These are phyloP conservation scores for Colletotrichum filicis DNA, from an alignment of 2,329 filamentous ascomycete species.

Conservation along the genomic window DNA sequence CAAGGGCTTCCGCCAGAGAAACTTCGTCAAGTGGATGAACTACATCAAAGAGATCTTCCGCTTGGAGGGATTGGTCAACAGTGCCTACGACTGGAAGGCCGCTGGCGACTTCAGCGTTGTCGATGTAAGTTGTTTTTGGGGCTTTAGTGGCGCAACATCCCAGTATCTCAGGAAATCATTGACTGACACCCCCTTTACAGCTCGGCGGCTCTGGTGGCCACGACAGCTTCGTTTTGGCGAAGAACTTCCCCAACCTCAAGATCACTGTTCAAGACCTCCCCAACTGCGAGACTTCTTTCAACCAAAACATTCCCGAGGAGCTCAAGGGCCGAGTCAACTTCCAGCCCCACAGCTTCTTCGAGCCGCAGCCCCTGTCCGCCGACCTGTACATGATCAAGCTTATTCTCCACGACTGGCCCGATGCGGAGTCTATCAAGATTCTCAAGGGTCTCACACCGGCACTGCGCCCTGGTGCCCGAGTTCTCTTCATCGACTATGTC, in stretches of 20 bases:
- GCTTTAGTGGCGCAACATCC: background rate
- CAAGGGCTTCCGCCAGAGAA: conserved; percentile 50
- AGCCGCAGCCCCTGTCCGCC: conserved; percentile 50
- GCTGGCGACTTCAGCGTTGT: conserved; percentile 49
- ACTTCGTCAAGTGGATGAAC: conserved; percentile 53
- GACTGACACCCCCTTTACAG: conserved; percentile 37
- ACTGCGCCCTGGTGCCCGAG: conserved; percentile 54
- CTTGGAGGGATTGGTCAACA: conserved; percentile 46
- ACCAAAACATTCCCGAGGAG: conserved; percentile 47
- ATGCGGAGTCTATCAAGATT: conserved; percentile 53
- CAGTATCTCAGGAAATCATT: background rate
- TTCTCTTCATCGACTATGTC: conserved; percentile 52
- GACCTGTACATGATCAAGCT: conserved; percentile 64
- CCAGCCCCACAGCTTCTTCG: conserved; percentile 51
- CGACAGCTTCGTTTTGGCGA: conserved; percentile 52
- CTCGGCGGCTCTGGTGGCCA: conserved; percentile 56
- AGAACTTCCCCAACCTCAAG: conserved; percentile 51
- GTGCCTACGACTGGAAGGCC: conserved; percentile 48
- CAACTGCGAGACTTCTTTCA: conserved; percentile 47
- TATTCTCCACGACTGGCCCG: conserved; percentile 67
- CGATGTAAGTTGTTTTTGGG: conserved; percentile 47
- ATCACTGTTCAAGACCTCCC: conserved; percentile 58
- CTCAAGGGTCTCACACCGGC: conserved; percentile 54
- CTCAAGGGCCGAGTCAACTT: conserved; percentile 48
- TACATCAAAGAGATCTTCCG: conserved; percentile 53